Evolutionary conservation across 768 basidiomycete species (phyloP), one percentile per base, ranked within the genome.

Genomic region (Tulasnella sp.): DNA sequence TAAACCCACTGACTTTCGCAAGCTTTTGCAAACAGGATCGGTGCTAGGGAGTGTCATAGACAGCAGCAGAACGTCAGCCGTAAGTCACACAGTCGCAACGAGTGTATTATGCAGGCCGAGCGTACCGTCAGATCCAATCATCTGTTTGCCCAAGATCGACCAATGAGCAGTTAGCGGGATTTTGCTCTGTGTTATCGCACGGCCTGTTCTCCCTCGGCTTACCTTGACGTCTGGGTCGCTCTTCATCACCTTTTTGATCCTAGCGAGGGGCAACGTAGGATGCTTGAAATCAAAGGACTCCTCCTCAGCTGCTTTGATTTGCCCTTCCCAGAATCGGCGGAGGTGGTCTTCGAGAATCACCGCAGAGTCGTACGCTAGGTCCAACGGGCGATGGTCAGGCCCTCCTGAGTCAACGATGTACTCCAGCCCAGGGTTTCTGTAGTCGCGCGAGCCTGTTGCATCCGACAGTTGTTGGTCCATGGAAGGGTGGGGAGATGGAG

Each of bases 201-300:
- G 31, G 8, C 38, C 42, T 40, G 54, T 67, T 49, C 25, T 64
- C 29, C 52, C 31, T 40, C 67, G 36, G 40, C 38, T 38, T 82
- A 97, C 95, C 89, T 96, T 96, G 79, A 98, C 94, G 80, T 96
- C 94, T 3, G 94, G 93, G 84, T 96, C 95, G 82, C 92, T 96
- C 87, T 99, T 98, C 94, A 98, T 97, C 76, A 98, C 97, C 83
- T 98, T 99, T 87, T 98, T 99, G 81, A 99, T 97, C 82, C 97
- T 86, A 22, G 97, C 97, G 38, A 99, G 85, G 3, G 97, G 97
- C 14, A 99, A 85, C 7, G 93, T 91, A 1, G 93, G 93, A 81
- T 96, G 93, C 42, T 80, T 79, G 79, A 93, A 93, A 83, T 96
- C 95, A 34, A 92, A 92, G 0, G 90, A 92, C 81, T 96, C 95